A percentile compares a stretch with the other conserved stretches of the same genome.
phyloP scores from a whole-genome alignment of 192 early-diverging fungal genomes.

The Anaeromyces robustus region DNA sequence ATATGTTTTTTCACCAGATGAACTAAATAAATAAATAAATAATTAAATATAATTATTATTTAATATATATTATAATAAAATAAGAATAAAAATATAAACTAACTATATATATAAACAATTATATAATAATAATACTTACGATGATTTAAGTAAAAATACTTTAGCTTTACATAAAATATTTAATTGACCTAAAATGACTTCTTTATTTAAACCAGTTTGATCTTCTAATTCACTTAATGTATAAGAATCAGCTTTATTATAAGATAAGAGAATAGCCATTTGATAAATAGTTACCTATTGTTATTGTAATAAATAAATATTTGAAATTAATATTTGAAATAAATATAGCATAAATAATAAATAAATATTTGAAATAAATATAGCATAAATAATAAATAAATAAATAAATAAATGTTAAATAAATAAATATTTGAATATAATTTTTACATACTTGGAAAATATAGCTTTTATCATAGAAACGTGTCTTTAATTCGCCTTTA shows the following conservation, averaged over 20 bases:
- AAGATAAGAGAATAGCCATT: slow-evolving; percentile 84
- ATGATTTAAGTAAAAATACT: slow-evolving; percentile 34
- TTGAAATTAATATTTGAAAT: no score
- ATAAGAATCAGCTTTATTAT: slow-evolving; percentile 62
- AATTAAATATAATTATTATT: background rate
- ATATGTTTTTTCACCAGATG: slow-evolving; percentile 27
- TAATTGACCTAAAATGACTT: slow-evolving; percentile 51
- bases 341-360: no score
- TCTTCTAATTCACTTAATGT: slow-evolving; percentile 59
- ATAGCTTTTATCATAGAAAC: background rate
- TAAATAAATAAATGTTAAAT: no score
- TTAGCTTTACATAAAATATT: slow-evolving; percentile 70
- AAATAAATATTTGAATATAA: no score
- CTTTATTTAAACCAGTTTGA: slow-evolving; percentile 53
- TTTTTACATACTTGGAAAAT: background rate
- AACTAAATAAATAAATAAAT: background rate
- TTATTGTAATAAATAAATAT: no score
- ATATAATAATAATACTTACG: slow-evolving; percentile 8
- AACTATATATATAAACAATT: background rate
- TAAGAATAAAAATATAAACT: slow-evolving; percentile 27
- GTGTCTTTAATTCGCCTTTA: slow-evolving; percentile 48
- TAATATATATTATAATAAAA: slow-evolving; percentile 2
- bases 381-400: no score
- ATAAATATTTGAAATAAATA: no score
- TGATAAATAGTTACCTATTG: slow-evolving; percentile 66